Conservation (phyloP, 805 yeast species). For the Candida ascalaphidarum region DNA sequence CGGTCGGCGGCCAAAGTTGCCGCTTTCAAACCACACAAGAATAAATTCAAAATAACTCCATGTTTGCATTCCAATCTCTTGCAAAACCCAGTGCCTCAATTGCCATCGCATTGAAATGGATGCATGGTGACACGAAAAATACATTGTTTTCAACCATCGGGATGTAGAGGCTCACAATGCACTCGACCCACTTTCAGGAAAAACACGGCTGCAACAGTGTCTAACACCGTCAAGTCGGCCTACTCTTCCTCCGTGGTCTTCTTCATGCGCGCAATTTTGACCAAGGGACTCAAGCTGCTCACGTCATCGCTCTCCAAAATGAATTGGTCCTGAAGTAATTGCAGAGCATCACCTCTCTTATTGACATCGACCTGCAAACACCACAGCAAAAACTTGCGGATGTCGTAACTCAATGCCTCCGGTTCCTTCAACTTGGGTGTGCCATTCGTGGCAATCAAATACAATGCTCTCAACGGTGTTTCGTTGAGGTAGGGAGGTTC, state of each 20-base stretch:
- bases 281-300: slow-evolving; percentile 60
- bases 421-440: slow-evolving; percentile 92
- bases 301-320: slow-evolving; percentile 56
- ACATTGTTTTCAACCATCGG: no score
- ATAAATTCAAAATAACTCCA: no score
- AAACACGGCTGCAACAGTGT: no score
- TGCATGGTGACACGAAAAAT: no score
- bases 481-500: slow-evolving; percentile 98
- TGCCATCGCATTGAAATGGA: no score
- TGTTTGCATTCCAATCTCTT: no score
- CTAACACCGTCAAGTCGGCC: no score
- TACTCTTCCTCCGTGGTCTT: slow-evolving; percentile 29
- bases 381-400: slow-evolving; percentile 65
- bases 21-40: no score
- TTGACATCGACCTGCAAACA: slow-evolving; percentile 81
- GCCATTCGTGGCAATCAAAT: slow-evolving; percentile 92
- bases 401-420: slow-evolving; percentile 57
- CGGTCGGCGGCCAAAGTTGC: no score
- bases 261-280: slow-evolving; percentile 63
- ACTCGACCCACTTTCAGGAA: no score
- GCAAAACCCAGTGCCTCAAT: no score
- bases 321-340: slow-evolving; percentile 61
- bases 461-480: slow-evolving; percentile 88
- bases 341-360: slow-evolving; percentile 68
- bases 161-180: no score